phyloP scores from a whole-genome alignment of 1,139 yeast species.

The Hyphopichia pseudoburtonii region DNA sequence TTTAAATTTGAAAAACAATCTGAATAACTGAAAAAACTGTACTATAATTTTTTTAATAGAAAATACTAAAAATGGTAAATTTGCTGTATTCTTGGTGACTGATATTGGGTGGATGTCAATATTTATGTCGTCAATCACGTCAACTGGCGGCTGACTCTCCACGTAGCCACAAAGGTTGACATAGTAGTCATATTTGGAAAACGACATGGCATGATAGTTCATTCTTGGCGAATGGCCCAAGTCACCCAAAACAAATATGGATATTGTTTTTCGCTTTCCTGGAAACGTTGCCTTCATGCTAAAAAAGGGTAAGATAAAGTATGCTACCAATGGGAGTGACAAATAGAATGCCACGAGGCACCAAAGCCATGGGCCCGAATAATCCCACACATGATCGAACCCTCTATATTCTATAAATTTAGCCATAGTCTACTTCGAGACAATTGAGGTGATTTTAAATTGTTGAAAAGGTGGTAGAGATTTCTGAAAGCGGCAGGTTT shows the following conservation, averaged over 20 bases:
- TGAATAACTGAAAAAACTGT: conserved; percentile 52
- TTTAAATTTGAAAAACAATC: conserved; percentile 52
- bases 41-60: conserved; percentile 56
- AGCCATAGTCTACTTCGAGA: conserved; percentile 12
- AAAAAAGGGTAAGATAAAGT: conserved; percentile 33
- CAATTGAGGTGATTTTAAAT: too few relatives aligned
- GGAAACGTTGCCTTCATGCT: conserved; percentile 16
- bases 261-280: conserved; percentile 49
- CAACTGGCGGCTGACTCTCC: conserved; percentile 56
- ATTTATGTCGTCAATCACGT: conserved; percentile 48
- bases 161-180: conserved; percentile 87
- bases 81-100: conserved; percentile 39
- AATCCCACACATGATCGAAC: conserved; percentile 27
- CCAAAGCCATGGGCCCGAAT: conserved; percentile 41
- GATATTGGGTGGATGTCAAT: conserved; percentile 54
- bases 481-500: too few relatives aligned
- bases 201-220: conserved; percentile 84
- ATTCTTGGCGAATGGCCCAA: conserved; percentile 95
- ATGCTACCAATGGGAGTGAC: conserved; percentile 36
- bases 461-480: too few relatives aligned
- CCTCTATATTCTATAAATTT: conserved; percentile 24
- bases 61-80: conserved; percentile 58
- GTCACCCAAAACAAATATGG: conserved; percentile 88
- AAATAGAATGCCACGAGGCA: conserved; percentile 36
- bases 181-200: conserved; percentile 64